Base-by-base conservation (phyloP, 116 monocot genomes). In the Iris pallida region DNA sequence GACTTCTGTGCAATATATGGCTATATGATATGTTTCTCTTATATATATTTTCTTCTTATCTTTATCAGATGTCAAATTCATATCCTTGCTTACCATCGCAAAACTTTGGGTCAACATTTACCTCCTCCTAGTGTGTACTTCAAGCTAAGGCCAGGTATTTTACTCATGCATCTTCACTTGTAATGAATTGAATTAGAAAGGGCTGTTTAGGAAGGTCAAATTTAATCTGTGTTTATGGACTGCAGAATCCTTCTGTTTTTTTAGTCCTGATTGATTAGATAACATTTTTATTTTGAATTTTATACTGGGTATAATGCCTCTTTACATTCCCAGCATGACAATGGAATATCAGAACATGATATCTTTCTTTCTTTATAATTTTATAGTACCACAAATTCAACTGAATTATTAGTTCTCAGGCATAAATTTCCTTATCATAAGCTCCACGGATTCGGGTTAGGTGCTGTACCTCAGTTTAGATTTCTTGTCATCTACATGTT, bases 121-220 rank as follows among this genome's bases (percentile, higher is more conserved):
- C 65, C 57, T 45, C 30, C 71, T 65, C 52, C 16, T 66, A 75
- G 47, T 53, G 47, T 58, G 42, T 53, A 54, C 54, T 53, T 66
- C 47, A 61, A 53, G 69, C 20, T 59, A 7, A 60, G 53, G 18
- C 69, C 64, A 70, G 80, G 80, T 80, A 13, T 68, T 14, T 13
- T 42, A 46, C 17, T 62, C 17, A 58, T 59, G 10, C 3, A 42
- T 69, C 58, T 55, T 59, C 17, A 46, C 14, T 12, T 56, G 59
- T 47, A 15, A 47, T 47, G 1, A 30, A 30, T 30, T 51, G 5
- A 44, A 62, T 55, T 47, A 6, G 40, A 19, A 63, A 17, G 40
- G 42, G 8, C 43, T 53, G 18, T 42, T 45, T 56, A 30, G 6
- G n/a, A 4, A 18, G 7, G 16, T 45, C 5, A 20, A 8, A 5